phyloP scores from a whole-genome alignment of 352 stramenopile species.

The Globisporangium cederbergense region DNA sequence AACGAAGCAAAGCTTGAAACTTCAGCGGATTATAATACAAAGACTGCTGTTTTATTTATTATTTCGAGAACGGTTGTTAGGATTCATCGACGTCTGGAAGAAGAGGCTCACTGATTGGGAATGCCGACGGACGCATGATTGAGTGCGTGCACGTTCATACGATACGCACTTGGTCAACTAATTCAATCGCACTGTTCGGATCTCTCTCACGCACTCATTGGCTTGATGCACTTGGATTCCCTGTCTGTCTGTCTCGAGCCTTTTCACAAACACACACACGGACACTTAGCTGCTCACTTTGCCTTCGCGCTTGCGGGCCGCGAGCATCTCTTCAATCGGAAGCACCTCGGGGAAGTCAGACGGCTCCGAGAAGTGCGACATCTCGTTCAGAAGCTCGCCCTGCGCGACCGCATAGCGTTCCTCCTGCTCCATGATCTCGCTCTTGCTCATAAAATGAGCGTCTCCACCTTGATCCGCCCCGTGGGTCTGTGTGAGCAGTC shows the following conservation, averaged over 20 bases:
- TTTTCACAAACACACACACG: not conserved
- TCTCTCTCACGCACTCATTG: too few relatives aligned
- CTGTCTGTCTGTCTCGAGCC: not conserved
- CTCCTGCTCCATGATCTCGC: slow-evolving; percentile 9
- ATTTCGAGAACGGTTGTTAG: too few relatives aligned
- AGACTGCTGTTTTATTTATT: too few relatives aligned
- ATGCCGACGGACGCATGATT: too few relatives aligned
- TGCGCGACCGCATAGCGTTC: slow-evolving; percentile 22
- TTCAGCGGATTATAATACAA: too few relatives aligned
- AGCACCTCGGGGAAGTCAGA: slow-evolving; percentile 64
- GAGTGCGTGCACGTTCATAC: too few relatives aligned
- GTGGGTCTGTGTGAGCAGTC: slow-evolving; percentile 35
- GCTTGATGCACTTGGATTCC: not conserved
- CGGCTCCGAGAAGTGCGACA: slow-evolving; percentile 49
- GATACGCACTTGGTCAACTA: too few relatives aligned
- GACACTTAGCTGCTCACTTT: not conserved
- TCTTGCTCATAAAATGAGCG: not conserved
- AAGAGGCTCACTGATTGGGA: too few relatives aligned
- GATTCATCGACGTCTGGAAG: too few relatives aligned
- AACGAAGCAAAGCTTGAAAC: too few relatives aligned
- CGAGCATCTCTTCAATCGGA: slow-evolving; percentile 51
- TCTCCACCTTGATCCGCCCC: slow-evolving; percentile 6
- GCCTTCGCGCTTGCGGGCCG: slow-evolving; percentile 21
- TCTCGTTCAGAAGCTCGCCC: slow-evolving; percentile 34
- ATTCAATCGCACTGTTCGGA: too few relatives aligned